These are phyloP conservation scores for Didymella sp. DNA, from an alignment of 2,329 filamentous ascomycete species.

Conservation along the genomic window DNA sequence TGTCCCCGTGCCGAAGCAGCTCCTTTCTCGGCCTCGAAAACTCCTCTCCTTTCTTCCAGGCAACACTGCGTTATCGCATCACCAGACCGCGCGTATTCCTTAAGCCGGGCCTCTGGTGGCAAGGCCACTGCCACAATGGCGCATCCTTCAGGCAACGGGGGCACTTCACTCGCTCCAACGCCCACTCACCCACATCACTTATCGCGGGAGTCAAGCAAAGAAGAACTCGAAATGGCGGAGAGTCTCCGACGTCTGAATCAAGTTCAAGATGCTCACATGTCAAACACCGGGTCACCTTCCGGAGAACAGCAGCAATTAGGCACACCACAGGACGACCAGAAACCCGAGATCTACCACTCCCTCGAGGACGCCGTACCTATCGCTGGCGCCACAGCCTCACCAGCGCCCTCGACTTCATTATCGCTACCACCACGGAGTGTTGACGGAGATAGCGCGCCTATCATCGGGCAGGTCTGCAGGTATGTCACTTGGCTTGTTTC, in stretches of 20 bases:
- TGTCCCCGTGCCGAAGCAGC: constrained; percentile 1
- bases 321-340: constrained; percentile 30
- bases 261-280: constrained; percentile 46
- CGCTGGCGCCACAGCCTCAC: constrained; percentile 31
- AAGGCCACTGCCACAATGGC: constrained; percentile 34
- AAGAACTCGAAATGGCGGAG: constrained; percentile 59
- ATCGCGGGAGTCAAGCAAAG: constrained; percentile 55
- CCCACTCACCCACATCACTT: constrained; percentile 49
- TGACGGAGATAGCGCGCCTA: constrained; percentile 42
- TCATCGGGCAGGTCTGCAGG: constrained; percentile 75
- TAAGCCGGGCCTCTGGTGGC: constrained; percentile 19
- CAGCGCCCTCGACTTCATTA: constrained; percentile 31
- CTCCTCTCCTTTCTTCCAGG: constrained; percentile 8
- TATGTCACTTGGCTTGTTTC: constrained; percentile 49
- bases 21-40: constrained; percentile 5
- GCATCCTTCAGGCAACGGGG: constrained; percentile 40
- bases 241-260: constrained; percentile 55
- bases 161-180: constrained; percentile 48
- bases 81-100: constrained; percentile 9
- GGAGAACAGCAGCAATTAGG: constrained; percentile 28
- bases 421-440: constrained; percentile 26
- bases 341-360: constrained; percentile 49
- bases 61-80: constrained; percentile 32
- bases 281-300: constrained; percentile 27
- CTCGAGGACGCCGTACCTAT: constrained; percentile 50